Base-by-base conservation (phyloP, 2,329 filamentous ascomycete genomes). In the Aspergillus thermomutatus region DNA sequence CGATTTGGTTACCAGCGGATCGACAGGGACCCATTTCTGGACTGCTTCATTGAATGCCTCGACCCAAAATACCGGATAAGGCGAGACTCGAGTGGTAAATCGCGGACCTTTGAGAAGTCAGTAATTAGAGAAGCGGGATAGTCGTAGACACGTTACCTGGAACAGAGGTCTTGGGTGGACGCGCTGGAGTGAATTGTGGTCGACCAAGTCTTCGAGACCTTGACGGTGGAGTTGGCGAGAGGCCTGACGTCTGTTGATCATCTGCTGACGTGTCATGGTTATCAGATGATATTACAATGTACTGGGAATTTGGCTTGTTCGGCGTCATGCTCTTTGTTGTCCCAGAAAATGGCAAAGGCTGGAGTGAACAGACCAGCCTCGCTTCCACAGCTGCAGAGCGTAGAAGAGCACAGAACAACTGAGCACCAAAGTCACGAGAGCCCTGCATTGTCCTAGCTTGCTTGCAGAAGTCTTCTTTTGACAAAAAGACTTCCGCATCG, bases 21-120 rank as follows among this genome's bases (percentile, higher is more conserved):
- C 94, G 40, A 94, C 85, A 0, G 91, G 83, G 54, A 96, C 84
- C 94, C 94, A 99, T 77, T 91, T 96, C 69, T 97, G 90, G 61
- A 91, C 85, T 0, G 89, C 89, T 53, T 86, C 80, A 61, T 97
- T 92, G 62, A 96, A 90, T 3, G 91, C 87, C 75, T 99, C 94
- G 0, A 97, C 88, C 94, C 94, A 99, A 70, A 92, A 97, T 3
- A 97, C 82, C 0, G 94, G 94, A 66, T 88, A 90, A 0, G 84
- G 74, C 0, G 91, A 92, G 67, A 93, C 90, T 25, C 81, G 82
- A 10, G 88, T 82, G 14, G 69, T 75, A 21, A 74, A 74, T 34
- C 71, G 70, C 25, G 75, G 72, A 10, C 71, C 73, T 51, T 17
- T 77, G 47, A 25, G 56, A 57, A 51, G 53, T 55, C 64, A 67